Conservation (phyloP, 2,329 filamentous ascomycete genomes). For the Ceratocystis papillata region DNA sequence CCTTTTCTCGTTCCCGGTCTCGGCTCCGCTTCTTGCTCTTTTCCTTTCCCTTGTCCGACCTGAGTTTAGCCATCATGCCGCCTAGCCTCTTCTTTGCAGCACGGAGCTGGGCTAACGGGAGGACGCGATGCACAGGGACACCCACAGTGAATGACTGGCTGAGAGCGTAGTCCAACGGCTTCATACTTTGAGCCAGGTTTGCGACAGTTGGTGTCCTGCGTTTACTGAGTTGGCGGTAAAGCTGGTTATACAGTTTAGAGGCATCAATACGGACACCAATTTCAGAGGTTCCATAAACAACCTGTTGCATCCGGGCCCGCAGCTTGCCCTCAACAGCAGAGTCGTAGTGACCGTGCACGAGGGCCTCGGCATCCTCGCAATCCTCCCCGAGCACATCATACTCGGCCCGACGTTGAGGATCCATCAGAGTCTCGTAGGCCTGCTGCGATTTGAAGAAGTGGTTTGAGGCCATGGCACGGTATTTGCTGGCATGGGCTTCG, state of each 20-base stretch:
- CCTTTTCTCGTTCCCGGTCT: slow-evolving; percentile 19
- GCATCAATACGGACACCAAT: slow-evolving; percentile 34
- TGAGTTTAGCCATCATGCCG: slow-evolving; percentile 2
- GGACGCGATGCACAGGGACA: slow-evolving; percentile 30
- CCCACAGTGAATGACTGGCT: slow-evolving; percentile 33
- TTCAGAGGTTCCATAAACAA: slow-evolving; percentile 29
- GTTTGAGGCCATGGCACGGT: slow-evolving; percentile 33
- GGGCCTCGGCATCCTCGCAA: slow-evolving; percentile 8
- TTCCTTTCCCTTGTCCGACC: slow-evolving; percentile 18
- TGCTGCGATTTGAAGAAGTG: slow-evolving; percentile 36
- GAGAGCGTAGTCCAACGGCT: slow-evolving; percentile 34
- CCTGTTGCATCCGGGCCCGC: slow-evolving; percentile 23
- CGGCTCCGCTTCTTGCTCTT: slow-evolving; percentile 21
- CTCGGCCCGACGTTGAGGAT: slow-evolving; percentile 34
- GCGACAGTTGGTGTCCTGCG: background rate
- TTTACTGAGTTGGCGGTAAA: slow-evolving; percentile 12
- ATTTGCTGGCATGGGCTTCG: slow-evolving; percentile 34
- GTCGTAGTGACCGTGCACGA: slow-evolving; percentile 26
- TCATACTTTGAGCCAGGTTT: slow-evolving; percentile 23
- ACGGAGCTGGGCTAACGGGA: slow-evolving; percentile 28
- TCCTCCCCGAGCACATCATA: slow-evolving; percentile 33
- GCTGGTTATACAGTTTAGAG: slow-evolving; percentile 24
- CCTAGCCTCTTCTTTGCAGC: slow-evolving; percentile 24
- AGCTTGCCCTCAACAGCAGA: slow-evolving; percentile 26
- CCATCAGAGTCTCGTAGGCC: slow-evolving; percentile 41